phyloP scores from a whole-genome alignment of 345 rosid genomes.

The Ceriops tagal region DNA sequence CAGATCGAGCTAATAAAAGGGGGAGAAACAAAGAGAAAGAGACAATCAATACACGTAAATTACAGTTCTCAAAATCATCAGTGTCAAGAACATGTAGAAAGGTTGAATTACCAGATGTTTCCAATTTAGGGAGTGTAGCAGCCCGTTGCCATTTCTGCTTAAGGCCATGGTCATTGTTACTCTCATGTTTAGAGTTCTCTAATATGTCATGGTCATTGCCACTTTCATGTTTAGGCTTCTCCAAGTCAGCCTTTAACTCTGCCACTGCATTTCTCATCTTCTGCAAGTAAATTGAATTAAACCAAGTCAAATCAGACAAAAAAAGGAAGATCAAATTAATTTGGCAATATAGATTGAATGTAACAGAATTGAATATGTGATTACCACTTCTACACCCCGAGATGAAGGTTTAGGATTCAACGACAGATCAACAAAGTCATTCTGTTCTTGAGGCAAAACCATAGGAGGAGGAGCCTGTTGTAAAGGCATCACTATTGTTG shows the following conservation, averaged over 20 bases:
- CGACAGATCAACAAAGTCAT: conserved; percentile 16
- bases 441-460: conserved; percentile 31
- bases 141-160: conserved; percentile 20
- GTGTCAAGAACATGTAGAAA: background rate
- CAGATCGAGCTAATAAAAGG: conserved; percentile 36
- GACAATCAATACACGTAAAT: background rate
- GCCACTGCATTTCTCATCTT: conserved; percentile 15
- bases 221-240: conserved; percentile 27
- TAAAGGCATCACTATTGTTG: conserved; percentile 18
- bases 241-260: conserved; percentile 38
- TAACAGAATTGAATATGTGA: background rate
- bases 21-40: conserved; percentile 7
- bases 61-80: background rate
- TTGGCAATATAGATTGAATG: background rate
- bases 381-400: conserved; percentile 19
- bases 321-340: background rate
- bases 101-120: conserved; percentile 31
- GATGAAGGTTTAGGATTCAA: conserved; percentile 20
- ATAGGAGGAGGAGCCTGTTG: conserved; percentile 43
- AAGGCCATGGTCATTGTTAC: conserved; percentile 19
- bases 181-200: conserved; percentile 28
- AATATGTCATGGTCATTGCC: conserved; percentile 22
- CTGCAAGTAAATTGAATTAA: conserved; percentile 8
- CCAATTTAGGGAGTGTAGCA: conserved; percentile 22
- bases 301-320: background rate